Evolutionary conservation across 495 filamentous ascomycete genomes (phyloP).

Genomic region (Melanomma pulvis-pyrius): DNA sequence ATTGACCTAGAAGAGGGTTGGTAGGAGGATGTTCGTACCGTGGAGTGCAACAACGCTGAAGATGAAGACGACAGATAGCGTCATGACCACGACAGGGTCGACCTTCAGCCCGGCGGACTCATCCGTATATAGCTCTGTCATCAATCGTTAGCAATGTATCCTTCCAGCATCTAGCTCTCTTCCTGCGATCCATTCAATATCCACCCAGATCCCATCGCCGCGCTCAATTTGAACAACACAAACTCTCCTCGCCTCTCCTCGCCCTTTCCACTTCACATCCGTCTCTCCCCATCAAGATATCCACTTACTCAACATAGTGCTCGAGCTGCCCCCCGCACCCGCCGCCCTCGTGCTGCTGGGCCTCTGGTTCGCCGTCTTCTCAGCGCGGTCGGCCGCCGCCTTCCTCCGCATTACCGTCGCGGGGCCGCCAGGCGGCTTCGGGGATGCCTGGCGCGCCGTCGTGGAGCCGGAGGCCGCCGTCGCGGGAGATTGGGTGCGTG

Average conservation of each 20-base stretch:
- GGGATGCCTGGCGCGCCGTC: constrained; percentile 77
- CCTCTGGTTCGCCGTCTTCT: constrained; percentile 86
- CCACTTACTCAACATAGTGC: constrained; percentile 92
- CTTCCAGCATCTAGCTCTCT: neutral
- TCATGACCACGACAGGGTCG: constrained; percentile 94
- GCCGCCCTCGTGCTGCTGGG: constrained; percentile 90
- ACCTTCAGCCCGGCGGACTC: constrained; percentile 95
- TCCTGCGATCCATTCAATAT: neutral
- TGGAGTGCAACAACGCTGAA: constrained; percentile 97
- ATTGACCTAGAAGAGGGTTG: neutral
- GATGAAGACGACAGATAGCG: constrained; percentile 94
- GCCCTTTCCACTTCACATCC: neutral
- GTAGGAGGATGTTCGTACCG: constrained; percentile 61
- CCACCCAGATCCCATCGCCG: neutral
- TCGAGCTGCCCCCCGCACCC: constrained; percentile 92
- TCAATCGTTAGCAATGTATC: constrained; percentile 28
- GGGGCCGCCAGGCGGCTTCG: constrained; percentile 88
- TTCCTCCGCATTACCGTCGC: constrained; percentile 91
- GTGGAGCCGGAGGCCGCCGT: constrained; percentile 59
- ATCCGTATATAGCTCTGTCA: constrained; percentile 88
- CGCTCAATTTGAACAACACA: neutral
- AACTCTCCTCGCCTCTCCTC: neutral
- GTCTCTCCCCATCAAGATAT: no score
- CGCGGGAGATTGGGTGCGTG: constrained; percentile 67
- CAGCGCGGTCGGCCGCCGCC: constrained; percentile 93